phyloP scores from a whole-genome alignment of 345 rosid genomes.

The Trapa incisa region DNA sequence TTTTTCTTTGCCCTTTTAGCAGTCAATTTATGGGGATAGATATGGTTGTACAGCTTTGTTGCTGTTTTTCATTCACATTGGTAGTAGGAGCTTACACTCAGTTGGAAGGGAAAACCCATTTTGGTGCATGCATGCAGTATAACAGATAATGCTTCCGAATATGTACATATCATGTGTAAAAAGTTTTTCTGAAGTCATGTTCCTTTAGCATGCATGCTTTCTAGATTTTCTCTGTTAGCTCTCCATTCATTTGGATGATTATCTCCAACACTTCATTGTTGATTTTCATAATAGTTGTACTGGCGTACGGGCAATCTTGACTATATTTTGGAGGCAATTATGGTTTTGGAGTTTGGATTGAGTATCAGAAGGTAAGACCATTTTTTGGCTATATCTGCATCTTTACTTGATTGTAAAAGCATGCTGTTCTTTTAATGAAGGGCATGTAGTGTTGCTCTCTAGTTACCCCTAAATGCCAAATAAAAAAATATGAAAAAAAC shows the following conservation, averaged over 20 bases:
- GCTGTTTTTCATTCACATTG: no score
- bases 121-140: no score
- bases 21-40: no score
- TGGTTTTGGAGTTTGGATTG: slow-evolving; percentile 92
- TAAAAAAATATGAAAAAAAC: background rate
- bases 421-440: background rate
- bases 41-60: no score
- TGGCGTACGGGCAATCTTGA: slow-evolving; percentile 66
- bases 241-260: background rate
- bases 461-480: background rate
- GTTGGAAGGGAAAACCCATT: no score
- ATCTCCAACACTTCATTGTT: background rate
- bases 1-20: background rate
- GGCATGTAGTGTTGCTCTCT: background rate
- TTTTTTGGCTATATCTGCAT: background rate
- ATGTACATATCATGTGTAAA: no score
- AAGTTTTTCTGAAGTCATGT: background rate
- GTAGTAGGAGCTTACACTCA: no score
- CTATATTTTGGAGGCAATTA: slow-evolving; percentile 73
- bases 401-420: background rate
- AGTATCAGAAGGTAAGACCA: slow-evolving; percentile 44
- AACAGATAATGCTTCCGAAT: no score
- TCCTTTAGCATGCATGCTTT: background rate
- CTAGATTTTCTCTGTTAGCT: background rate
- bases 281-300: slow-evolving; percentile 36